Evolutionary conservation across 2,329 filamentous ascomycete genomes (phyloP).

Genomic region (Epichloe sibirici): DNA sequence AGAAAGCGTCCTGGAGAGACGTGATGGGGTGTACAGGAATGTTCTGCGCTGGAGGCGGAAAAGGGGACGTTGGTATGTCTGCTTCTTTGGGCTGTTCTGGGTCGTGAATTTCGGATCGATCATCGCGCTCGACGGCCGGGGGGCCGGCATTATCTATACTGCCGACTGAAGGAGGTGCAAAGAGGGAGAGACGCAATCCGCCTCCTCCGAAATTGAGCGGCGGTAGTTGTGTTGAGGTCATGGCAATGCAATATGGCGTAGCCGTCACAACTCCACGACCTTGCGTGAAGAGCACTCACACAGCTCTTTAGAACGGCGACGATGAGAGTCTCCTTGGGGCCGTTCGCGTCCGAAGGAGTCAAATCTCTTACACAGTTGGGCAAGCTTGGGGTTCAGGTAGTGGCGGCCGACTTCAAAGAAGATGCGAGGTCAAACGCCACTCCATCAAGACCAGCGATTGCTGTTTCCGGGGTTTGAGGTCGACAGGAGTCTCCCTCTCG

Average conservation of each 20-base stretch:
- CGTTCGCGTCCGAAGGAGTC: background rate
- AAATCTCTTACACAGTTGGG: background rate
- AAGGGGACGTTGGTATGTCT: conserved; percentile 7
- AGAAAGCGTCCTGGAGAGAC: conserved; percentile 69
- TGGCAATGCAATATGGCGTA: conserved; percentile 6
- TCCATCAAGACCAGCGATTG: background rate
- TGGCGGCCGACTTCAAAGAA: background rate
- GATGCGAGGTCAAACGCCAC: background rate
- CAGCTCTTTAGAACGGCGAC: background rate
- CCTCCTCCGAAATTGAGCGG: conserved; percentile 17
- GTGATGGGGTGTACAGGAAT: conserved; percentile 52
- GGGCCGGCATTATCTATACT: background rate
- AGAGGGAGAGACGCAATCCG: conserved; percentile 19
- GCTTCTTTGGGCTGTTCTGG: background rate
- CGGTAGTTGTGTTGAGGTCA: conserved; percentile 18
- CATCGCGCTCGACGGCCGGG: background rate
- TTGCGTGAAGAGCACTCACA: background rate
- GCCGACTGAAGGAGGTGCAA: conserved; percentile 13
- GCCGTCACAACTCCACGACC: background rate
- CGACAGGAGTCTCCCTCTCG: background rate
- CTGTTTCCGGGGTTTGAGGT: background rate
- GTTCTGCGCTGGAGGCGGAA: conserved; percentile 8
- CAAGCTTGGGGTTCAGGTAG: background rate
- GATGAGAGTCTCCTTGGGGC: background rate
- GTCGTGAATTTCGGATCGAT: background rate